Conservation (phyloP, 2,329 filamentous ascomycete genomes). For the Coleophoma crateriformis region DNA sequence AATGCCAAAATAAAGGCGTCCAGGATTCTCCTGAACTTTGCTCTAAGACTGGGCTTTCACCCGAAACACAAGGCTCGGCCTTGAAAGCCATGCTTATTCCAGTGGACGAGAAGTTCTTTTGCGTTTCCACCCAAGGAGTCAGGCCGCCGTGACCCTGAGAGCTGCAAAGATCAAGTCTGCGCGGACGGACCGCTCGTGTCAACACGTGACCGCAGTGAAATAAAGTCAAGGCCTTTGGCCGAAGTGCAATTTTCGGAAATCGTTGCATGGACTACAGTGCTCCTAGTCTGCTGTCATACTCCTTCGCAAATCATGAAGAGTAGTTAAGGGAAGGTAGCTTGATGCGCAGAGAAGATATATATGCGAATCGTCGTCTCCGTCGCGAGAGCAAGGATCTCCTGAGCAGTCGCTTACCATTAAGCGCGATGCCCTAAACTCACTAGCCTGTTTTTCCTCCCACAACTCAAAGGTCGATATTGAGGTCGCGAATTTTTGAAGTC, state of each 20-base stretch:
- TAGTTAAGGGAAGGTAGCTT: no score
- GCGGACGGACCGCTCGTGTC: no score
- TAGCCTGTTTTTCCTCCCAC: no score
- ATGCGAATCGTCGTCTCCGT: not conserved
- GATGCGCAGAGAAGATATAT: no score
- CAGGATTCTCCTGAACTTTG: constrained; percentile 35
- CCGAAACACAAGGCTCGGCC: constrained; percentile 22
- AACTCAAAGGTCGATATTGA: not conserved
- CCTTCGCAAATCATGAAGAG: no score
- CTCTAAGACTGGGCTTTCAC: constrained; percentile 27
- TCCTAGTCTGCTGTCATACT: no score
- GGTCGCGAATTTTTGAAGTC: constrained; percentile 12
- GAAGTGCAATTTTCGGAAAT: not conserved
- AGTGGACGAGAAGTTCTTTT: no score
- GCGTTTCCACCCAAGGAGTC: no score
- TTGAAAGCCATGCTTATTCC: constrained; percentile 27
- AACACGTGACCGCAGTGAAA: not conserved
- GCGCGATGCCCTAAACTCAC: constrained; percentile 3
- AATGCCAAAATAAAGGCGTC: constrained; percentile 48
- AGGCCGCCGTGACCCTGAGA: no score
- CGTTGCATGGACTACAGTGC: no score
- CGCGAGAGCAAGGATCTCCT: not conserved
- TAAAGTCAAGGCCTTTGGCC: not conserved
- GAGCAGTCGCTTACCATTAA: constrained; percentile 5
- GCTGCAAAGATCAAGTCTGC: no score